Percentiles rank a stretch among this genome's conserved stretches.
phyloP scores from a whole-genome alignment of 2,329 filamentous ascomycete genomes.

The Huntiella savannae region DNA sequence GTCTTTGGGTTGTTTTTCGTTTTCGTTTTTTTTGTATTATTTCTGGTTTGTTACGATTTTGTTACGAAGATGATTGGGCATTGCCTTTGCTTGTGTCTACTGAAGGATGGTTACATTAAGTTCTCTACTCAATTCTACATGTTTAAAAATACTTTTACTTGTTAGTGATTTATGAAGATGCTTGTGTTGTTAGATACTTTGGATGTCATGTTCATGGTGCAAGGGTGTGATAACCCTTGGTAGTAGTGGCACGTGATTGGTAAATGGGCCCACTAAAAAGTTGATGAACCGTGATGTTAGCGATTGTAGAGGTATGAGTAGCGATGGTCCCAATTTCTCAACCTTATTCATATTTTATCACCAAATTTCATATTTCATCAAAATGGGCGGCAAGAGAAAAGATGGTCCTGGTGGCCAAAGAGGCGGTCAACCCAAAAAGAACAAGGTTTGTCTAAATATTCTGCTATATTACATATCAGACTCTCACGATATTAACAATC shows the following conservation, averaged over 20 bases:
- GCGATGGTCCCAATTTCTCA: no score
- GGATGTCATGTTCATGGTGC: no score
- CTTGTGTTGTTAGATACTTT: no score
- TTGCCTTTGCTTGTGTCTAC: neutral
- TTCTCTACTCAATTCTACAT: no score
- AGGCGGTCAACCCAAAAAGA: constrained; percentile 20
- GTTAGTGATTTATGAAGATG: no score
- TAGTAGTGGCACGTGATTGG: no score
- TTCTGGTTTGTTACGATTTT: neutral
- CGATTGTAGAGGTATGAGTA: no score
- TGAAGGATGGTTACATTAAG: neutral
- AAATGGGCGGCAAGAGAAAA: constrained; percentile 10
- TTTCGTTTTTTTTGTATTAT: neutral
- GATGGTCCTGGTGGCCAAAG: constrained; percentile 15
- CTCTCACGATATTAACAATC: neutral
- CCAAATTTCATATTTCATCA: neutral
- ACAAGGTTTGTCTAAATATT: constrained; percentile 19
- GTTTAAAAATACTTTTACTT: no score
- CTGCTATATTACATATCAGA: neutral
- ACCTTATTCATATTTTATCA: neutral
- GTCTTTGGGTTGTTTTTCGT: no score
- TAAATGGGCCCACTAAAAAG: no score
- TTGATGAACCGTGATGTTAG: no score
- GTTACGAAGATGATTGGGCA: neutral
- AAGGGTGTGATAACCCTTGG: no score